Base-by-base conservation (phyloP, 2,329 filamentous ascomycete genomes). In the Pseudogymnoascus pannorum region DNA sequence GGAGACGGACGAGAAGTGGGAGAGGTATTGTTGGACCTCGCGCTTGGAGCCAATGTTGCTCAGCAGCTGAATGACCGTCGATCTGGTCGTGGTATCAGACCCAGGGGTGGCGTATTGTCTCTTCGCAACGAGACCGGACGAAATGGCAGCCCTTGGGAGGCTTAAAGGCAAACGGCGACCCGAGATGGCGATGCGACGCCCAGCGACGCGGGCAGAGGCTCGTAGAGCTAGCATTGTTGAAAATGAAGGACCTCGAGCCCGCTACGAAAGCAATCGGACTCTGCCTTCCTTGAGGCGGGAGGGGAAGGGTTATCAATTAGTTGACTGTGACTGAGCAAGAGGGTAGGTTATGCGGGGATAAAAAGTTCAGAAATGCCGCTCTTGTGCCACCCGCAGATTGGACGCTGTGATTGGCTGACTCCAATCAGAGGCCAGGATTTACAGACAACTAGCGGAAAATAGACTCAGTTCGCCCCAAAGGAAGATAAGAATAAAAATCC, bases 11-110 rank as follows among this genome's bases (percentile, higher is more conserved):
- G 89, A 94, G 81, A 99, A 99, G 74, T 97, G 92, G 67, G 92
- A 94, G 63, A 97, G 87, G 76, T 97, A 97, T 76, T 97, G 93
- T 79, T 97, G 91, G 66, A 95, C 91, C 79, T 99, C 93, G 64
- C 93, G 83, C 83, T 95, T 96, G 65, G 92, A 96, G 65, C 92
- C 93, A 74, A 97, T 95, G 77, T 93, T 96, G 79, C 91, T 96
- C 68, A 97, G 82, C 63, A 96, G 84, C 78, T 93, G 91, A 71
- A 95, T 88, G 66, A 96, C 91, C 61, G 91, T 92, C 54, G 87
- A 87, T 63, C 89, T 84, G 48, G 89, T 91, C 62, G 70, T 70
- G 36, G 71, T 66, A 62, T 66, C 71, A 38, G 69, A 67, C 9
- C 67, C 67, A 26, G 70, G 59, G 33, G 71, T 66, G 44, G 69